A percentile compares a stretch with the other conserved stretches of the same genome.
These are phyloP conservation scores for Tylopilus sp. DNA, from an alignment of 1,284 basidiomycete genomes.

Conservation along the genomic window DNA sequence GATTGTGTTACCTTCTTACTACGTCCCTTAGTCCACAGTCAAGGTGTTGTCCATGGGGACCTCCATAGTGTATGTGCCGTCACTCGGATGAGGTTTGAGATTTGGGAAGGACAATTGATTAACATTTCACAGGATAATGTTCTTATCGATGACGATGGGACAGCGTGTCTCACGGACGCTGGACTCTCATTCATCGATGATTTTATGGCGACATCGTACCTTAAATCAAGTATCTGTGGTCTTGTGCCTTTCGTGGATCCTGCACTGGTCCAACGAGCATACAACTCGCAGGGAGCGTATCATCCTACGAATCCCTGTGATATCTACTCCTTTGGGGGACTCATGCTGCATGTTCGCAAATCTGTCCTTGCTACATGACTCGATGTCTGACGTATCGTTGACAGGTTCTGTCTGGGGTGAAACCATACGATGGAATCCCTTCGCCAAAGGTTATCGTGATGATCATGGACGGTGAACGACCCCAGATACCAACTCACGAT, in stretches of 20 bases:
- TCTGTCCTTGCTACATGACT: not conserved
- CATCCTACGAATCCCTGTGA: slow-evolving; percentile 28
- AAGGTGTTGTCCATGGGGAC: slow-evolving; percentile 25
- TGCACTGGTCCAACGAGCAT: slow-evolving; percentile 24
- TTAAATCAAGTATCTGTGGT: slow-evolving; percentile 33
- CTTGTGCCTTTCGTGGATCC: slow-evolving; percentile 37
- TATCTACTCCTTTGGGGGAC: slow-evolving; percentile 34
- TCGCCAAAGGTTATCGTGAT: not conserved
- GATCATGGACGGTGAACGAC: slow-evolving; percentile 14
- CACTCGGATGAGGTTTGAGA: too few species aligned
- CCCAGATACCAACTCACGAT: slow-evolving; percentile 12
- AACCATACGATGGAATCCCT: slow-evolving; percentile 19
- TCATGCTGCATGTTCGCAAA: slow-evolving; percentile 27
- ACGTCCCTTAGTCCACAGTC: slow-evolving; percentile 19
- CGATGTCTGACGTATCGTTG: slow-evolving; percentile 10
- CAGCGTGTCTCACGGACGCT: slow-evolving; percentile 34
- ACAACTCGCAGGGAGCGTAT: not conserved
- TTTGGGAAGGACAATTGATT: not conserved
- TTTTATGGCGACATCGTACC: slow-evolving; percentile 33
- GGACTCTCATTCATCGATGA: slow-evolving; percentile 37
- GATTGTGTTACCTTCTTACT: not conserved
- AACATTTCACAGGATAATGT: slow-evolving; percentile 26
- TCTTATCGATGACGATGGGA: slow-evolving; percentile 22
- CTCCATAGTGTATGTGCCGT: slow-evolving; percentile 25
- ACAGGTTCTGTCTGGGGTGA: slow-evolving; percentile 26